Evolutionary conservation across 208 protist species (phyloP).

Genomic region (Trichomonas vaginalis): DNA sequence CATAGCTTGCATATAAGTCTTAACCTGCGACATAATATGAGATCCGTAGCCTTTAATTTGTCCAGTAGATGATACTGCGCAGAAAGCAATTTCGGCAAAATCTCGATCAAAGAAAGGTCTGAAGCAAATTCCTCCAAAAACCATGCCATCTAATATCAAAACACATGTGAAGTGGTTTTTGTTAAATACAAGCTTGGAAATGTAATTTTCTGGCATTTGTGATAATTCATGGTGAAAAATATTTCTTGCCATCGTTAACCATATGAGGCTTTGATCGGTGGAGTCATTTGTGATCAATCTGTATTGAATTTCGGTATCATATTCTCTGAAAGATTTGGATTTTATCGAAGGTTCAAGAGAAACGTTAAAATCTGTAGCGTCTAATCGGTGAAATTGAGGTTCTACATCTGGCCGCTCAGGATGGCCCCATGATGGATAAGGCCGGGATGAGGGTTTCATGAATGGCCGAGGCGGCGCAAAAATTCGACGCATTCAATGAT

Average conservation of each 20-base stretch:
- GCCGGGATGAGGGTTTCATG: neutral
- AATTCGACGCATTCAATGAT: neutral
- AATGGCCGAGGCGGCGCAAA: neutral
- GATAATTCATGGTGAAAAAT: neutral
- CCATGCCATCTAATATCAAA: neutral
- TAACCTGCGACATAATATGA: constrained; percentile 54
- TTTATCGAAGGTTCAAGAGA: neutral
- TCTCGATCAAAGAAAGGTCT: constrained; percentile 46
- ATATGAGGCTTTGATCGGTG: neutral
- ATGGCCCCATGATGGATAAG: neutral
- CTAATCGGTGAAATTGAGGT: neutral
- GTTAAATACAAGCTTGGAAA: neutral
- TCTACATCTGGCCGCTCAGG: neutral
- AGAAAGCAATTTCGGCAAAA: constrained; percentile 66
- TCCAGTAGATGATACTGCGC: constrained; percentile 49
- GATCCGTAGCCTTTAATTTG: constrained; percentile 59
- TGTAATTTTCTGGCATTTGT: constrained; percentile 12
- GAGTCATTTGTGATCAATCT: neutral
- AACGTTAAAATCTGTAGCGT: neutral
- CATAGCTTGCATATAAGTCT: constrained; percentile 40
- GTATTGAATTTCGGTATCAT: neutral
- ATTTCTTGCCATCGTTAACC: neutral
- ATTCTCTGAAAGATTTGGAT: neutral
- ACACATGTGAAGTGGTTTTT: neutral
- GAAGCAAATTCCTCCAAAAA: constrained; percentile 56